Conservation (phyloP, 202 grass and related monocot genomes). For the Carex arenaria region DNA sequence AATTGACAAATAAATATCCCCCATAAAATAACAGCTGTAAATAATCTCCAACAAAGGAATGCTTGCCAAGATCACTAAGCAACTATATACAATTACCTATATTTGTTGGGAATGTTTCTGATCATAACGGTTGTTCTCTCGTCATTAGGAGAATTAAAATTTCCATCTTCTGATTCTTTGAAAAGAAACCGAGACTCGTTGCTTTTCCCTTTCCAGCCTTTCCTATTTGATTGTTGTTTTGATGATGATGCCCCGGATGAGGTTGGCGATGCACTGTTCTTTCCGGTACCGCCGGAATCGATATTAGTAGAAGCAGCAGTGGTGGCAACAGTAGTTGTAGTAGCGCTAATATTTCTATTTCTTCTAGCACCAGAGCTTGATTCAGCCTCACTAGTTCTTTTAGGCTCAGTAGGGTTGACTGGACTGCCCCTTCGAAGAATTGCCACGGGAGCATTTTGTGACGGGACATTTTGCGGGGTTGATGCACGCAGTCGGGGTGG, state of each 20-base stretch:
- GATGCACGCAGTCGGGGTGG: constrained; percentile 55
- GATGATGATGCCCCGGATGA: constrained; percentile 19
- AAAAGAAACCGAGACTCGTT: constrained; percentile 74
- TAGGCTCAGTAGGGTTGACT: constrained; percentile 20
- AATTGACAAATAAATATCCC: constrained; percentile 14
- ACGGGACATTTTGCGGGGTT: constrained; percentile 8
- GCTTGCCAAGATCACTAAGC: neutral
- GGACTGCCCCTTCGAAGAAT: constrained; percentile 25
- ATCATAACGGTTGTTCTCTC: constrained; percentile 97
- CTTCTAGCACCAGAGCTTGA: constrained; percentile 24
- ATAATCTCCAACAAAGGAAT: neutral
- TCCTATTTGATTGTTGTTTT: constrained; percentile 35
- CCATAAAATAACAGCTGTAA: constrained; percentile 61
- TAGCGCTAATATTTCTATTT: constrained; percentile 27
- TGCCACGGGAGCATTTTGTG: neutral
- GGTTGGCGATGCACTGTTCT: constrained; percentile 12
- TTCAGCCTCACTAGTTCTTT: constrained; percentile 7
- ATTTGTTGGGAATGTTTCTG: constrained; percentile 88
- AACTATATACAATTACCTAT: constrained; percentile 36
- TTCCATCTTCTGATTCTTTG: constrained; percentile 43
- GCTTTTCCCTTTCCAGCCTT: constrained; percentile 30
- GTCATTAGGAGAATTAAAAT: constrained; percentile 30
- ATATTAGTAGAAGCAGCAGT: neutral
- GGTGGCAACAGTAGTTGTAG: neutral
- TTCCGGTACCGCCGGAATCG: neutral